Evolutionary conservation across 2,329 filamentous ascomycete genomes (phyloP).

Genomic region (Annulohypoxylon truncatum): DNA sequence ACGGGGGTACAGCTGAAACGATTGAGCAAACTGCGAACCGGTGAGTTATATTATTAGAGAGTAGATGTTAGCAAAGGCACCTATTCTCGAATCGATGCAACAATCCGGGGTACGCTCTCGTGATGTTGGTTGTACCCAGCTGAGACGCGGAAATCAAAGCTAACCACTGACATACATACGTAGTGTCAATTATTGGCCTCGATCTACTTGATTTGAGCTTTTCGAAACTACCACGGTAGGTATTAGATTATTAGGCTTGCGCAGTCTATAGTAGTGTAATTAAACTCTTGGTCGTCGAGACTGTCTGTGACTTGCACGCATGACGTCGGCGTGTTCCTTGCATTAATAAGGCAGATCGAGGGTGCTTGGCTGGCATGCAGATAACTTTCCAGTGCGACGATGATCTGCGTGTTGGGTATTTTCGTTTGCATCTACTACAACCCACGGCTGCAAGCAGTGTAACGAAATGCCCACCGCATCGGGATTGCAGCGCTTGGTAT

Average conservation of each 20-base stretch:
- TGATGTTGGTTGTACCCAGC: conserved; percentile 3
- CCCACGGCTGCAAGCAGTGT: conserved; percentile 19
- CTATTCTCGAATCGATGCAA: conserved; percentile 10
- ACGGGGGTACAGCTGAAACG: conserved; percentile 32
- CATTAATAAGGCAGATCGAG: conserved; percentile 38
- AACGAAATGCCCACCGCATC: conserved; percentile 24
- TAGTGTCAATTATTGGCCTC: neutral
- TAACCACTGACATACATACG: conserved; percentile 4
- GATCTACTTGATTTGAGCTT: neutral
- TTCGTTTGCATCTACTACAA: conserved; percentile 7
- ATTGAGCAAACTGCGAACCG: conserved; percentile 4
- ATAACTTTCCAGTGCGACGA: conserved; percentile 11
- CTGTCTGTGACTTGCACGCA: conserved; percentile 1
- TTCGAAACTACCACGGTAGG: neutral
- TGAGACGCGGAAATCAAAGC: conserved; percentile 21
- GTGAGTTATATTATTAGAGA: conserved; percentile 33
- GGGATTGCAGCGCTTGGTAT: conserved; percentile 17
- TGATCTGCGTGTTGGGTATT: conserved; percentile 16
- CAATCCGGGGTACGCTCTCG: conserved; percentile 11
- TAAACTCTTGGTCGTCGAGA: conserved; percentile 1
- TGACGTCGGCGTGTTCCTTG: conserved; percentile 34
- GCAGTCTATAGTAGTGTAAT: neutral
- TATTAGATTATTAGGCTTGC: neutral
- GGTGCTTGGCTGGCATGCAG: conserved; percentile 15
- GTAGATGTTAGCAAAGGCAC: neutral